Base-by-base conservation (phyloP, 495 filamentous ascomycete species). In the Penicilliopsis zonata region DNA sequence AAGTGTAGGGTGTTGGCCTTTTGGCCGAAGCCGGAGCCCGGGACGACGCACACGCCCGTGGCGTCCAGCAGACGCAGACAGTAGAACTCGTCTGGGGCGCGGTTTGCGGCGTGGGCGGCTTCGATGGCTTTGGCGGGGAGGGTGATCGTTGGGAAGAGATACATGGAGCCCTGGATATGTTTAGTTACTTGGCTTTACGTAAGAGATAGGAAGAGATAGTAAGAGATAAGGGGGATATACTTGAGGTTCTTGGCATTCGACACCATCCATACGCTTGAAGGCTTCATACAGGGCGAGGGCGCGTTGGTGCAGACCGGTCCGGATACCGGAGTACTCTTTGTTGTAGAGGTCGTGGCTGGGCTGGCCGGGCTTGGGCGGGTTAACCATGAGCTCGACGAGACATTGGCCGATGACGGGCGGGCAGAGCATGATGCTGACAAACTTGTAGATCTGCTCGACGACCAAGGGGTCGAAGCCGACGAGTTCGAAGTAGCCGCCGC, bases 401-500 rank as follows among this genome's bases (percentile, higher is more conserved):
- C 88, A 94, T 63, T 98, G 90, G 29, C 87, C 87, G 37, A 93
- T 74, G 42, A 98, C 92, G 8, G 92, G 90, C 25, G 92, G 74
- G 63, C 90, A 98, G 31, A 98, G 76, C 57, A 73, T 83, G 59
- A 98, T 96, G 46, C 80, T 87, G 43, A 95, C 79, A 52, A 94
- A 88, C 63, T 98, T 98, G 72, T 98, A 98, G 55, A 98, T 86
- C 67, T 96, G 81, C 32, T 78, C 86, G 37, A 78, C 74, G 35
- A 98, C 92, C 44, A 77, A 66, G 9, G 76, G 69, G 53, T 90
- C 78, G 57, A 98, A 96, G 36, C 81, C 81, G 34, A 82, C 70
- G 34, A 98, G 72, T 61, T 98, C 90, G 51, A 95, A 96, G 65
- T 90, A 98, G 30, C 90, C 90, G 40, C 86, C 92, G 24, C 90